Evolutionary conservation across 2,329 filamentous ascomycete genomes (phyloP).

Genomic region (Rhynchosporium agropyri): DNA sequence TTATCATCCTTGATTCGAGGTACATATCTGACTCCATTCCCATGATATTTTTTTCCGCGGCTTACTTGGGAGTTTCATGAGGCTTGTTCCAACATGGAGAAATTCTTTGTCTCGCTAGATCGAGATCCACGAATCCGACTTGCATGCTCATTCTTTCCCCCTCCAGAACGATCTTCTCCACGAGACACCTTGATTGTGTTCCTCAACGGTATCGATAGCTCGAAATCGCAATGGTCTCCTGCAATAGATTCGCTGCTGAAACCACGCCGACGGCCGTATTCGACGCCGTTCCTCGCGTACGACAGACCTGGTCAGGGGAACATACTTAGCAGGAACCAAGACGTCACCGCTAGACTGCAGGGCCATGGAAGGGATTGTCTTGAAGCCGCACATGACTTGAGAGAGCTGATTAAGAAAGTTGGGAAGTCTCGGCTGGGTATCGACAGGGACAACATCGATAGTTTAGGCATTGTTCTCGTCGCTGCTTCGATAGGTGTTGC

Average conservation of each 20-base stretch:
- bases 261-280: constrained; percentile 23
- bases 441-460: background rate
- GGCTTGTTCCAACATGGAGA: constrained; percentile 17
- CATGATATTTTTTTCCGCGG: background rate
- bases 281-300: constrained; percentile 39
- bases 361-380: constrained; percentile 35
- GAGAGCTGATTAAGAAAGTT: constrained; percentile 30
- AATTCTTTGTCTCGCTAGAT: constrained; percentile 18
- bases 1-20: background rate
- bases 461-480: constrained; percentile 31
- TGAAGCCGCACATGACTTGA: constrained; percentile 31
- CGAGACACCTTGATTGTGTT: constrained; percentile 19
- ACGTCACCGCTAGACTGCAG: constrained; percentile 29
- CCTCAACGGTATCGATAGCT: constrained; percentile 24
- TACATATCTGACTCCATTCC: background rate
- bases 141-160: constrained; percentile 17
- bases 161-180: background rate
- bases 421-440: constrained; percentile 16
- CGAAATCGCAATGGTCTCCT: constrained; percentile 33
- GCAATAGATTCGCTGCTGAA: constrained; percentile 33
- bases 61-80: background rate
- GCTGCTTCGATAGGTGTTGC: constrained; percentile 39
- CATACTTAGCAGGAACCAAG: constrained; percentile 20
- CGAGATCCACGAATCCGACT: constrained; percentile 15
- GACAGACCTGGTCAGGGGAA: constrained; percentile 30